phyloP scores from a whole-genome alignment of 805 yeast genomes.

The Candida manassasensis region DNA sequence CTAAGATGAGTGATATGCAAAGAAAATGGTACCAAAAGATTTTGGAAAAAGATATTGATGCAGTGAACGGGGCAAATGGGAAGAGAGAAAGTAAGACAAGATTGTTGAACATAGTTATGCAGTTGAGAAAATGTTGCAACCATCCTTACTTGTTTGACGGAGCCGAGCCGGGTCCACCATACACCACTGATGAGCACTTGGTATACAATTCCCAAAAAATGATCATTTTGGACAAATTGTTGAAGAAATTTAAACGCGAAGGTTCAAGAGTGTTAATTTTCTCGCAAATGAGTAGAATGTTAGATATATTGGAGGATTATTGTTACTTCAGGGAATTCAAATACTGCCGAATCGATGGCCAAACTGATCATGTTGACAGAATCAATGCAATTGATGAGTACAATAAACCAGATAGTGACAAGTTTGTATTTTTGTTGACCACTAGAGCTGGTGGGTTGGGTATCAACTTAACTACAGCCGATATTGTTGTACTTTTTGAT shows the following conservation, averaged over 20 bases:
- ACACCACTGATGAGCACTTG: slow-evolving; percentile 78
- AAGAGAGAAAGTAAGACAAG: slow-evolving; percentile 73
- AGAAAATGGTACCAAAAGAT: slow-evolving; percentile 71
- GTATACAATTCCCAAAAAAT: slow-evolving; percentile 69
- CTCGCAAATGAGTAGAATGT: slow-evolving; percentile 79
- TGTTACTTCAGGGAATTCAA: slow-evolving; percentile 63
- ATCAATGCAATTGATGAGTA: slow-evolving; percentile 73
- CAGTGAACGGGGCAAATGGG: slow-evolving; percentile 78
- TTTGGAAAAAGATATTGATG: slow-evolving; percentile 76
- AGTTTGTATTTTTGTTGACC: slow-evolving; percentile 70
- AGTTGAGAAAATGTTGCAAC: slow-evolving; percentile 77
- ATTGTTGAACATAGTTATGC: slow-evolving; percentile 77
- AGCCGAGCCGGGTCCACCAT: slow-evolving; percentile 88
- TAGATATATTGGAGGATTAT: slow-evolving; percentile 78
- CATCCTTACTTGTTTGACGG: slow-evolving; percentile 85
- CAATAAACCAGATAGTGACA: slow-evolving; percentile 67
- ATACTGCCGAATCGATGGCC: slow-evolving; percentile 80
- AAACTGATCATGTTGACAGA: slow-evolving; percentile 75
- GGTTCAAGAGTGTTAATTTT: slow-evolving; percentile 77
- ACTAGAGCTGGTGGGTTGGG: slow-evolving; percentile 92
- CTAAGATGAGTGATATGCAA: slow-evolving; percentile 77
- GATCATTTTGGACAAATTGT: slow-evolving; percentile 62
- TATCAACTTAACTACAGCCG: slow-evolving; percentile 77
- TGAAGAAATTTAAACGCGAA: slow-evolving; percentile 56
- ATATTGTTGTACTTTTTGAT: slow-evolving; percentile 68